Evolutionary conservation across 176 grass and related monocot species (phyloP).

Genomic region (Saccharum spontaneum): DNA sequence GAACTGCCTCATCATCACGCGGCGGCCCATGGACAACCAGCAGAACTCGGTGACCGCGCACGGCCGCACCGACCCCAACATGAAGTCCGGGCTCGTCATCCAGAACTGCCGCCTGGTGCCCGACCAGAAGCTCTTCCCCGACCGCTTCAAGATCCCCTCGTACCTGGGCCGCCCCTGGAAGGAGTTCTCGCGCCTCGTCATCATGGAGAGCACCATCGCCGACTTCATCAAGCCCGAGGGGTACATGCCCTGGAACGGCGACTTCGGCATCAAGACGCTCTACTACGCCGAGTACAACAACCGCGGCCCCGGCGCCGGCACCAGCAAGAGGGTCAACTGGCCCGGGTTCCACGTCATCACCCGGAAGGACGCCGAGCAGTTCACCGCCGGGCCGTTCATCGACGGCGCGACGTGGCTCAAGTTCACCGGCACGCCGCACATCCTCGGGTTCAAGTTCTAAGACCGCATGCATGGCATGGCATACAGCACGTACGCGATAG

Average conservation of each 20-base stretch:
- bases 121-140: constrained; percentile 49
- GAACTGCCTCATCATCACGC: constrained; percentile 71
- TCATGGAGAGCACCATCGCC: constrained; percentile 66
- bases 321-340: constrained; percentile 68
- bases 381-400: constrained; percentile 54
- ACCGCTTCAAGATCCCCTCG: constrained; percentile 58
- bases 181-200: constrained; percentile 54
- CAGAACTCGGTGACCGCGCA: constrained; percentile 76
- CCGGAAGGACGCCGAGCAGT: constrained; percentile 43
- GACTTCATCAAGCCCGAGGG: constrained; percentile 68
- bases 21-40: constrained; percentile 71
- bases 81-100: constrained; percentile 81
- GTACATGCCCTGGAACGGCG: constrained; percentile 59
- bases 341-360: constrained; percentile 55
- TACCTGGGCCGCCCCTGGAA: constrained; percentile 82
- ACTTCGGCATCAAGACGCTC: constrained; percentile 59
- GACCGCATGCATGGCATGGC: neutral
- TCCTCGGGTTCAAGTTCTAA: constrained; percentile 54
- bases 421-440: constrained; percentile 50
- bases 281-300: constrained; percentile 82
- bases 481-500: neutral
- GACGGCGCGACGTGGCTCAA: constrained; percentile 52
- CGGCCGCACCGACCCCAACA: constrained; percentile 64
- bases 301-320: constrained; percentile 61
- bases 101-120: constrained; percentile 80